Percentiles rank a stretch among this genome's conserved stretches.
These are phyloP conservation scores for Hsuehochloa calcarea DNA, from an alignment of 176 grass and related monocot species.

Conservation along the genomic window DNA sequence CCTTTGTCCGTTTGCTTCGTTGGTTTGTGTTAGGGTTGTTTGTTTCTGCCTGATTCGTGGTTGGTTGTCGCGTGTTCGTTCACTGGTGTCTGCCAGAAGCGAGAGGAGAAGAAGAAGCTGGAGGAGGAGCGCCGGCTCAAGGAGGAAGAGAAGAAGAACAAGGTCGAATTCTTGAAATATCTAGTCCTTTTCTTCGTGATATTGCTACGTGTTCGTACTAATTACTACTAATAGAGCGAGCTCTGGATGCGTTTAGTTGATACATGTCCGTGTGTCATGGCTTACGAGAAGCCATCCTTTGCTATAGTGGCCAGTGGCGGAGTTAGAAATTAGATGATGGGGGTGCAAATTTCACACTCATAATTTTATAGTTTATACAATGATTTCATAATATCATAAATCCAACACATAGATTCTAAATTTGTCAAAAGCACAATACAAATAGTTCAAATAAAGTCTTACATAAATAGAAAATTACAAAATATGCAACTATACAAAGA, in stretches of 20 bases:
- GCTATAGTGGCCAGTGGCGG: not conserved
- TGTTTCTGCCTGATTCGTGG: not conserved
- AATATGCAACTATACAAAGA: no score
- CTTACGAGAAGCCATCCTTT: not conserved
- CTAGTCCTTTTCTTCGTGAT: not conserved
- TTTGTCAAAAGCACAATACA: no score
- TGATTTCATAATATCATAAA: no score
- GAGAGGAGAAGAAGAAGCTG: slow-evolving; percentile 77
- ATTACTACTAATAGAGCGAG: not conserved
- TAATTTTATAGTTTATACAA: no score
- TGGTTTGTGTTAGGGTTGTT: not conserved
- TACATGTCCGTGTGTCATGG: not conserved
- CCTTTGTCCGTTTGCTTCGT: not conserved
- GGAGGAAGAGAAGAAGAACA: slow-evolving; percentile 83
- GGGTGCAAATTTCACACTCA: no score
- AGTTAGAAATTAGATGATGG: no score
- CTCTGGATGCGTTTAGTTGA: not conserved
- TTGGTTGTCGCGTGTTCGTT: slow-evolving; percentile 4
- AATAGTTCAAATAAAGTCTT: no score
- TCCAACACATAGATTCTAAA: no score
- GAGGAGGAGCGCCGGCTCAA: slow-evolving; percentile 92
- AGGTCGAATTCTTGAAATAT: slow-evolving; percentile 26
- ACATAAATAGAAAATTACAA: no score
- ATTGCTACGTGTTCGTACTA: not conserved
- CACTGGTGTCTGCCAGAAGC: slow-evolving; percentile 56